Evolutionary conservation across 495 filamentous ascomycete genomes (phyloP).

Genomic region (Cudoniella acicularis): DNA sequence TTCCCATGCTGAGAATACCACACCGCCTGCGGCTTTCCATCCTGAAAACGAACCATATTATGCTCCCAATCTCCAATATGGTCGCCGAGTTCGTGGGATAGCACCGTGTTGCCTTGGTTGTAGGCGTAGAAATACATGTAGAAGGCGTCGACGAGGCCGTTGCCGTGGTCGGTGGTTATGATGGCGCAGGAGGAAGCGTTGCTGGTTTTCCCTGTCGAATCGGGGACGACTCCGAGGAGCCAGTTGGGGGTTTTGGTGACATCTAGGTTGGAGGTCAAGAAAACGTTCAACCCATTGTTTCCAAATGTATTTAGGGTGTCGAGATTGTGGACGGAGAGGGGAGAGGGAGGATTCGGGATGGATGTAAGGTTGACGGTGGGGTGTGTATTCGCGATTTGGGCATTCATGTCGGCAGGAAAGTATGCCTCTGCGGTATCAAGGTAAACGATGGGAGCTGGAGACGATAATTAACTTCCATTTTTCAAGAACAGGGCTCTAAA

Average conservation of each 20-base stretch:
- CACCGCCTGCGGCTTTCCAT: conserved; percentile 74
- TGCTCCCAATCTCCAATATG: conserved; percentile 99
- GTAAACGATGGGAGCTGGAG: conserved; percentile 75
- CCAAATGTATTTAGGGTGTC: conserved; percentile 47
- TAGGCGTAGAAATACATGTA: conserved; percentile 99
- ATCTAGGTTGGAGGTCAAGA: conserved; percentile 28
- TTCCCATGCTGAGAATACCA: conserved; percentile 87
- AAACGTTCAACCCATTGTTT: conserved; percentile 39
- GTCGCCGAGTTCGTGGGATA: conserved; percentile 88
- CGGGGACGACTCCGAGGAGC: conserved; percentile 26
- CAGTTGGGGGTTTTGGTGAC: conserved; percentile 23
- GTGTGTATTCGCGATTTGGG: conserved; percentile 77
- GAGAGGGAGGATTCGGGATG: conserved; percentile 51
- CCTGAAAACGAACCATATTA: conserved; percentile 83
- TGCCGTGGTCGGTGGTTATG: conserved; percentile 25
- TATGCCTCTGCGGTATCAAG: conserved; percentile 84
- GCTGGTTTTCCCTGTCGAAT: conserved; percentile 21
- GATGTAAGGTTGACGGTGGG: conserved; percentile 67
- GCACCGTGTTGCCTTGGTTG: conserved; percentile 88
- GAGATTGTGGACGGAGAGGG: conserved; percentile 60
- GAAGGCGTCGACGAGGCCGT: conserved; percentile 79
- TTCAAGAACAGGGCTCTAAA: neutral
- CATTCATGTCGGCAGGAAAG: conserved; percentile 86
- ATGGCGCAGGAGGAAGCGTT: conserved; percentile 23
- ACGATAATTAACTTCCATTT: neutral